Evolutionary conservation across 1,139 yeast genomes (phyloP).

Genomic region (Saccharomyces hybrid): DNA sequence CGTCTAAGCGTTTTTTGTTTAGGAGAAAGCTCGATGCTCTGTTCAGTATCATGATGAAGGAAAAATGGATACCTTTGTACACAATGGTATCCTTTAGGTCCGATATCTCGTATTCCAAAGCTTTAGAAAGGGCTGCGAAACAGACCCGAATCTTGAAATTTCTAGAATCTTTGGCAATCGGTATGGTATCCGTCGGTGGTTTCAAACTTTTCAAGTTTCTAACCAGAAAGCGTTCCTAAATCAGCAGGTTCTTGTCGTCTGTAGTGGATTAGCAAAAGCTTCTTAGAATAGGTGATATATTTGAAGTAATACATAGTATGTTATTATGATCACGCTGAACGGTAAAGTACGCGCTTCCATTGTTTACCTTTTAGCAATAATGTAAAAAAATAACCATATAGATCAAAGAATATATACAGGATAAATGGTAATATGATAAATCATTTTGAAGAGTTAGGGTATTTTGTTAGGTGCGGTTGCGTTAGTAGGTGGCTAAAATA

Average conservation of each 20-base stretch:
- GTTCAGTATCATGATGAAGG: conserved; percentile 49
- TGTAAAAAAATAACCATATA: conserved; percentile 33
- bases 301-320: neutral
- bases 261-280: neutral
- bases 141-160: conserved; percentile 34
- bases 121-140: conserved; percentile 47
- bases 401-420: neutral
- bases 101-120: conserved; percentile 70
- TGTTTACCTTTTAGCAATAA: neutral
- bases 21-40: conserved; percentile 63
- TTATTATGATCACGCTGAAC: neutral
- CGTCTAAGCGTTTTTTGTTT: conserved; percentile 52
- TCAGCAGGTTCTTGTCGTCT: neutral
- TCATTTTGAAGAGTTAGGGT: no score
- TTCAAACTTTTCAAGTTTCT: conserved; percentile 2
- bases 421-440: no score
- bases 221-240: neutral
- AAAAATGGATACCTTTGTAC: conserved; percentile 77
- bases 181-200: conserved; percentile 7
- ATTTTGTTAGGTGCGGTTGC: neutral
- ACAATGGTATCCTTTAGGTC: conserved; percentile 88
- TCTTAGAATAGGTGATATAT: neutral
- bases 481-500: conserved; percentile 2
- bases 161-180: conserved; percentile 16
- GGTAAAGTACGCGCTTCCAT: neutral